Conservation (phyloP, 1,284 basidiomycete species). For the Trametes hirsuta region DNA sequence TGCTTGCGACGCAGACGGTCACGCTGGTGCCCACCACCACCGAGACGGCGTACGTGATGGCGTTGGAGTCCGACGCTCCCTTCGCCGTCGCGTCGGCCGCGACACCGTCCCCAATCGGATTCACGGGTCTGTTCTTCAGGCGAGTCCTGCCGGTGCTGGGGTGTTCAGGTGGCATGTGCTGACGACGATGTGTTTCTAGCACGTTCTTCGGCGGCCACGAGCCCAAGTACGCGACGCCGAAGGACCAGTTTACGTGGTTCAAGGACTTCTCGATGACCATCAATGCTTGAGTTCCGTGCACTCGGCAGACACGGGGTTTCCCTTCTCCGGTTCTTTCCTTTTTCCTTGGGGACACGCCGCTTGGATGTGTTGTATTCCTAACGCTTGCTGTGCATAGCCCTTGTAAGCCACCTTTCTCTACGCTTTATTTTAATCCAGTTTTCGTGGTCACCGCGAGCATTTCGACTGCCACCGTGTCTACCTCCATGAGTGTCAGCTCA, state of each 20-base stretch:
- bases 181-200: constrained; percentile 38
- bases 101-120: constrained; percentile 45
- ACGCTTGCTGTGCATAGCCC: neutral
- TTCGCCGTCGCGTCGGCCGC: neutral
- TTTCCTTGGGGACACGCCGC: neutral
- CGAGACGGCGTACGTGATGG: constrained; percentile 24
- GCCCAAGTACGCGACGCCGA: constrained; percentile 63
- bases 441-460: neutral
- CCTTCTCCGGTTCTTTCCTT: neutral
- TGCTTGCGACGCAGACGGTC: constrained; percentile 24
- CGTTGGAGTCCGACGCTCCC: constrained; percentile 7
- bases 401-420: neutral
- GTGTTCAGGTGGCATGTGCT: neutral
- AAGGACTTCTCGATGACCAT: constrained; percentile 59
- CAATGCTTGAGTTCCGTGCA: constrained; percentile 26
- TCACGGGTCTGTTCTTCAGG: constrained; percentile 78
- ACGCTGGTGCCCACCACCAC: constrained; percentile 25
- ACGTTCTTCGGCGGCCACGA: constrained; percentile 84
- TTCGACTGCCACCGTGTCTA: neutral
- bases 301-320: neutral
- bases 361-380: neutral
- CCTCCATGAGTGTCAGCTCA: neutral
- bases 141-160: constrained; percentile 29
- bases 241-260: constrained; percentile 76
- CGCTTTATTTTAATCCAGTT: neutral